Evolutionary conservation across 176 grass and related monocot species (phyloP).

Genomic region (Triticum turgidum): DNA sequence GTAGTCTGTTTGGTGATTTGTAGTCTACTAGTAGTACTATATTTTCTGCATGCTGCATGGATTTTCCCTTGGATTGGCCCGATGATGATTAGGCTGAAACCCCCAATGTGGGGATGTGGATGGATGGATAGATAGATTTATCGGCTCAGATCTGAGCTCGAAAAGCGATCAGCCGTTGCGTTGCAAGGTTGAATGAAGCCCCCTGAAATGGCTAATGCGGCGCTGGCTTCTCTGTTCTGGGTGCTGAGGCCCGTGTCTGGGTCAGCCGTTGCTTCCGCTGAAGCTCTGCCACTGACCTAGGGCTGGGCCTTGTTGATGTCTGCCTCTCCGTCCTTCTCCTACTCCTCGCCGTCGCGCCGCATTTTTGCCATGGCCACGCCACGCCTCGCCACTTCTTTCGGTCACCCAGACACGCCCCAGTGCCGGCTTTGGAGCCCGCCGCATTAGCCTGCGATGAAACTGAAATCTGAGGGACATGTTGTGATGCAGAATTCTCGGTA

Average conservation of each 20-base stretch:
- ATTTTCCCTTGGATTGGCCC: constrained; percentile 24
- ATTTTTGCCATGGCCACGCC: neutral
- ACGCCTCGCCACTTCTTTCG: too few species aligned
- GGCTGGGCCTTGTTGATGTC: neutral
- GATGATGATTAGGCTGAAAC: constrained; percentile 25
- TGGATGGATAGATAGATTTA: neutral
- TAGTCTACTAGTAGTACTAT: neutral
- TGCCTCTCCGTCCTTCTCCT: neutral
- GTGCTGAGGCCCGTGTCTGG: neutral
- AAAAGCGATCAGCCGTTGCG: neutral
- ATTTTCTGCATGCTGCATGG: neutral
- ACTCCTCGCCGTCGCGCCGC: neutral
- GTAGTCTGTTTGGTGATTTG: neutral
- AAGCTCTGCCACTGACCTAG: neutral
- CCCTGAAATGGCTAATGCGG: constrained; percentile 22
- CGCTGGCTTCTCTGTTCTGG: constrained; percentile 31
- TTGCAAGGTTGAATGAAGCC: too few species aligned
- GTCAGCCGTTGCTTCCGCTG: too few species aligned
- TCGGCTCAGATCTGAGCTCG: neutral
- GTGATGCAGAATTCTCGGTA: neutral
- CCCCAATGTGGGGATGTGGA: neutral
- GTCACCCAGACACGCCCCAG: neutral
- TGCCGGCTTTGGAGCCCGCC: constrained; percentile 27
- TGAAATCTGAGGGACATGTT: constrained; percentile 31
- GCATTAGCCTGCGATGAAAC: constrained; percentile 19